A percentile compares a stretch with the other conserved stretches of the same genome.
phyloP scores from a whole-genome alignment of 106 monocot species.

The Gastrodia elata region DNA sequence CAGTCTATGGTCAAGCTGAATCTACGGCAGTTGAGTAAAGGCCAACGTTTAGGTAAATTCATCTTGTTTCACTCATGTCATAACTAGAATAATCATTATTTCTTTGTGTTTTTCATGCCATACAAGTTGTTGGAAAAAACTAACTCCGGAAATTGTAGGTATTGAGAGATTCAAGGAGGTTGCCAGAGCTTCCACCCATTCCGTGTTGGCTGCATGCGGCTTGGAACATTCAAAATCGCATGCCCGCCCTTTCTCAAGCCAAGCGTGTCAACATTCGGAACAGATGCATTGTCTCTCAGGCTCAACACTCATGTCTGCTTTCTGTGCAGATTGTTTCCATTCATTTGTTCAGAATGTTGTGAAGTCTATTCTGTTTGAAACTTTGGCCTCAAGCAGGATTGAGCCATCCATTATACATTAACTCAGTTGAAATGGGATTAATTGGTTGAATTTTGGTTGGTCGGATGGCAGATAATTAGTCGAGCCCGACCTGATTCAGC shows the following conservation, averaged over 20 bases:
- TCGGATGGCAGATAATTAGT: too few species aligned
- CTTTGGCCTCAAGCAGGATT: not conserved
- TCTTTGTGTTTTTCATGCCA: too few species aligned
- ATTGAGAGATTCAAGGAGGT: conserved; percentile 50
- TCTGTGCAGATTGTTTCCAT: conserved; percentile 54
- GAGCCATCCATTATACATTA: not conserved
- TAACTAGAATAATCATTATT: too few species aligned
- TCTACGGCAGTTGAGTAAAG: conserved; percentile 31
- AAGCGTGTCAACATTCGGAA: conserved; percentile 31
- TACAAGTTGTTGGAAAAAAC: not conserved
- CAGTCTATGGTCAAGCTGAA: conserved; percentile 58
- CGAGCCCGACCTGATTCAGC: too few species aligned
- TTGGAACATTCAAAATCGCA: conserved; percentile 43
- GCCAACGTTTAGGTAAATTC: conserved; percentile 34
- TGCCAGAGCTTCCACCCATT: conserved; percentile 64
- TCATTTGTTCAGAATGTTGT: conserved; percentile 44
- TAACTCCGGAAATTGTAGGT: conserved; percentile 22
- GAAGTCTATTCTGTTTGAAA: conserved; percentile 21
- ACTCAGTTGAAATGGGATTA: too few species aligned
- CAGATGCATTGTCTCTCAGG: conserved; percentile 2
- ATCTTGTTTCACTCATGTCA: not conserved
- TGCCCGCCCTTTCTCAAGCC: conserved; percentile 15
- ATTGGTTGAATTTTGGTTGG: too few species aligned
- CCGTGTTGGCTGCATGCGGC: conserved; percentile 69
- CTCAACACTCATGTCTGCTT: conserved; percentile 30